Evolutionary conservation across 1,284 basidiomycete genomes (phyloP), one percentile per base, ranked within the genome.

Genomic region (Takashimella koratensis): DNA sequence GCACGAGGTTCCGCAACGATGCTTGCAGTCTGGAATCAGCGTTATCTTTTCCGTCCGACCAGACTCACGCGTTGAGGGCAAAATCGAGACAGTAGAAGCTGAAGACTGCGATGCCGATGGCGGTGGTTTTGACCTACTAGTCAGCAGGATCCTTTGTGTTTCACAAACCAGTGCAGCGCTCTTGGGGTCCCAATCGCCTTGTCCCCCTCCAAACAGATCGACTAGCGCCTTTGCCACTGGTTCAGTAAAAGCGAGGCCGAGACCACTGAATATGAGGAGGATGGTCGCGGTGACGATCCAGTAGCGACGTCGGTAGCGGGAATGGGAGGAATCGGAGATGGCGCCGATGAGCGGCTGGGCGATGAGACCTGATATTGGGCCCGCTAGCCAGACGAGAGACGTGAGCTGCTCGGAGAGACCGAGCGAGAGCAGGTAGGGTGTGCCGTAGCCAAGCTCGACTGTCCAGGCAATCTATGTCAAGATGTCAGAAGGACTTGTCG

Each of bases 281-380:
- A 81, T 73, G 1, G 91, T 94, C 2, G 91, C 91, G 16, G 84
- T 77, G 20, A 86, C 78, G 58, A 98, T 85, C 91, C 93, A 98
- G 74, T 87, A 91, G 54, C 95, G 82, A 46, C 94, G 82, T 41
- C 92, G 83, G 70, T 89, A 97, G 66, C 85, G 86, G 20, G 91
- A 95, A 1, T 83, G 82, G 0, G 92, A 96, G 30, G 89, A 86
- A 74, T 98, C 94, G 5, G 93, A 97, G 64, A 98, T 85, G 4
- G 92, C 91, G 62, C 93, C 95, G 61, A 98, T 94, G 56, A 98
- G 81, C 19, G 95, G 95, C 73, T 98, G 95, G 4, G 92, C 92
- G 51, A 98, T 80, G 45, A 98, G 80, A 5, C 95, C 95, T 53
- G 88, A 90, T 55, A 98, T 67, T 1, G 70, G 74, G 4, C 94